Base-by-base conservation (phyloP, 78 protist genomes). In the Bodo saltans region DNA sequence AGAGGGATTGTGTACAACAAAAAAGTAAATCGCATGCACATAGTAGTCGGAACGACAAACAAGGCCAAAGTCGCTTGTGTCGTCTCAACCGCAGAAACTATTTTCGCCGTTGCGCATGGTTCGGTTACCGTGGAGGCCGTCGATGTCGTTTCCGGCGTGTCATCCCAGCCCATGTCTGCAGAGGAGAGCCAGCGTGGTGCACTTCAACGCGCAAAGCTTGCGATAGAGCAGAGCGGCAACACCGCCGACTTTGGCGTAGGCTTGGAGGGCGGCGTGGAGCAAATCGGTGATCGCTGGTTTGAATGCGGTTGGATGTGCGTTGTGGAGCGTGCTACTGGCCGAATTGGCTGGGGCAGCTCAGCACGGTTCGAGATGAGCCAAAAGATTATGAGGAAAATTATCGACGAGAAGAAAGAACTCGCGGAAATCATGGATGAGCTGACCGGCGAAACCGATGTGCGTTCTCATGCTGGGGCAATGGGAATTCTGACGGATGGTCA, bases 401-500 rank as follows among this genome's bases (percentile, higher is more conserved):
- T 3, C 37, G 34, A 70, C 34, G 33, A 12, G 34, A 32, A 32
- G 73, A 23, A 23, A 12, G 73, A 70, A 12, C 73, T 70, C 41
- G 73, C 73, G 25, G 73, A 70, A 29, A 27, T 70, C 73, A 70
- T 70, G 30, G 73, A 70, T 70, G 30, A 29, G 41, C 73, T 70
- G 33, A 70, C 33, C 11, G 73, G 73, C 37, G 38, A 33, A 32
- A 70, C 73, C 73, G 73, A 70, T 27, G 73, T 70, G 26, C 73
- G 73, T 8, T 12, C 3, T 29, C 41, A 27, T 27, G 41, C 4
- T 12, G 73, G 73, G 26, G 73, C 73, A 12, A 70, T 70, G 73
- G 73, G 73, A 29, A 70, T 70, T 32, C 34, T 70, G 33, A 70
- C 73, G 33, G 73, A 12, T 70, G 73, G 73, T 33, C 73, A 70